Evolutionary conservation across 2,329 filamentous ascomycete species (phyloP).

Genomic region (Dactylellina parvicollis): DNA sequence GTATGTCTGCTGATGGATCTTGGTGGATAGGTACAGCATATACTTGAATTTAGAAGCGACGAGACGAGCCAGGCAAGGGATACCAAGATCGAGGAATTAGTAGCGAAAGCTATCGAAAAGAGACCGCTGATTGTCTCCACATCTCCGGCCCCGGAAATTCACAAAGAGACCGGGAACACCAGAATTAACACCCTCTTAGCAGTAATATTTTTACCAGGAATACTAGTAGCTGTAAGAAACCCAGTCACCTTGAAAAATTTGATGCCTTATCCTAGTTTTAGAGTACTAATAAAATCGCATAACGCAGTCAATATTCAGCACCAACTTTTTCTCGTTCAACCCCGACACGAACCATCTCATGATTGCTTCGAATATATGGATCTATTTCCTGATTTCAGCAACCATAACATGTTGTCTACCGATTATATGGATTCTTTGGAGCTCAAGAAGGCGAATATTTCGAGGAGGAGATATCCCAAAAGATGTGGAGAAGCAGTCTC

Average conservation of each 20-base stretch:
- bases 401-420: conserved; percentile 2
- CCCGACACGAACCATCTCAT: conserved; percentile 15
- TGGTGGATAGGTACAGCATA: conserved; percentile 22
- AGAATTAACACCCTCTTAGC: conserved; percentile 11
- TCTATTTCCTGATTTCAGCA: conserved; percentile 40
- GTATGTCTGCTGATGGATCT: not conserved
- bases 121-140: not conserved
- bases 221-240: conserved; percentile 22
- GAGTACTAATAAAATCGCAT: not conserved
- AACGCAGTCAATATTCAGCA: conserved; percentile 30
- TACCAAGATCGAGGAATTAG: not conserved
- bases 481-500: conserved; percentile 18
- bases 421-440: conserved; percentile 17
- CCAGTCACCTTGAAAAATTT: too few species aligned
- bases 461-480: not conserved
- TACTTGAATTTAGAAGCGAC: conserved; percentile 1
- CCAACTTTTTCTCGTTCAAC: conserved; percentile 38
- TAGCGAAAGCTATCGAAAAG: not conserved
- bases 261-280: too few species aligned
- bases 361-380: conserved; percentile 37
- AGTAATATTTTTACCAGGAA: conserved; percentile 28
- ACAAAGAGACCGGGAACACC: conserved; percentile 6
- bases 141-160: not conserved
- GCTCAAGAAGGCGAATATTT: not conserved
- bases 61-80: conserved; percentile 5